Percentiles rank a stretch among this genome's conserved stretches.
These are phyloP conservation scores for Penicillium sp. DNA, from an alignment of 2,329 filamentous ascomycete genomes.

Conservation along the genomic window DNA sequence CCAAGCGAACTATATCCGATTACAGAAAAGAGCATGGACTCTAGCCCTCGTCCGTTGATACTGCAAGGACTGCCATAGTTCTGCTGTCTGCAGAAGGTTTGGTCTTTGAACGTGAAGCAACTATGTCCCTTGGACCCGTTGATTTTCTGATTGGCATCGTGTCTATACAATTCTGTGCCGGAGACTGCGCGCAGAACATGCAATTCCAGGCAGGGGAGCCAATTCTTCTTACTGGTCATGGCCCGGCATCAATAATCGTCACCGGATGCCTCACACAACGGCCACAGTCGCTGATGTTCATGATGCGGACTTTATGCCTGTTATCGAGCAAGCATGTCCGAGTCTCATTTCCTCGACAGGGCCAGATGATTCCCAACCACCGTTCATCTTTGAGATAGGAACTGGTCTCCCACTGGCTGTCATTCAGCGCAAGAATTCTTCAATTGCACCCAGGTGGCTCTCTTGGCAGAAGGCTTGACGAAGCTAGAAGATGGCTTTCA, in stretches of 20 bases:
- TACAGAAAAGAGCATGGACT: slow-evolving; percentile 1
- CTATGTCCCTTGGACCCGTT: slow-evolving; percentile 1
- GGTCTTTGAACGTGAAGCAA: slow-evolving; percentile 17
- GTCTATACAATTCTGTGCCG: slow-evolving; percentile 8
- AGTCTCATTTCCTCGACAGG: slow-evolving; percentile 5
- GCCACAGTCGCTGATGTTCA: slow-evolving; percentile 17
- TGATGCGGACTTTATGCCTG: slow-evolving; percentile 7
- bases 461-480: slow-evolving; percentile 18
- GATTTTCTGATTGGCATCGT: slow-evolving; percentile 5
- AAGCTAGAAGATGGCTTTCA: slow-evolving; percentile 17
- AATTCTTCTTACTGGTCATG: slow-evolving; percentile 7
- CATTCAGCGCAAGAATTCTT: slow-evolving; percentile 23
- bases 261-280: slow-evolving; percentile 12
- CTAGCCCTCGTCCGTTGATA: slow-evolving; percentile 2
- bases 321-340: slow-evolving; percentile 9
- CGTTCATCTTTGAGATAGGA: slow-evolving; percentile 25
- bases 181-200: not conserved
- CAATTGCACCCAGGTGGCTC: slow-evolving; percentile 17
- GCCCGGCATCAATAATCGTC: slow-evolving; percentile 11
- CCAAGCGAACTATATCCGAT: slow-evolving; percentile 9
- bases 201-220: slow-evolving; percentile 2
- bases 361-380: slow-evolving; percentile 11
- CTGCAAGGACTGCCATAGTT: slow-evolving; percentile 10
- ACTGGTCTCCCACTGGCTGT: slow-evolving; percentile 21
- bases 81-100: slow-evolving; percentile 9